Evolutionary conservation across 108 stramenopile genomes (phyloP), one percentile per base, ranked within the genome.

Genomic region (Cyclotella baltica): DNA sequence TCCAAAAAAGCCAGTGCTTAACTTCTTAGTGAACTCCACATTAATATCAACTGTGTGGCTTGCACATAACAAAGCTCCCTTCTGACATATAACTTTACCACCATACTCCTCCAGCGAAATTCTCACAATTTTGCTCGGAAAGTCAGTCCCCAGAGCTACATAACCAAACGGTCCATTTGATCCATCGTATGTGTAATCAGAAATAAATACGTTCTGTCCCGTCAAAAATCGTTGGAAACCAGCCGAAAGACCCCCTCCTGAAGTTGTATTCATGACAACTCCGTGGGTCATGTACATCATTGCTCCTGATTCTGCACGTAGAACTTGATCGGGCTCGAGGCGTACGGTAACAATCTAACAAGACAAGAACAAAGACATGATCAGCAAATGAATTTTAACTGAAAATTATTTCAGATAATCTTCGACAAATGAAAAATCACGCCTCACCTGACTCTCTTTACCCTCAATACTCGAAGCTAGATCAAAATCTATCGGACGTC

Each of bases 211-310:
- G 73, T 92, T 92, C 70, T 96, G 93, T 10, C 94, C 94, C 22
- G 96, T 97, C 73, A 96, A 76, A 67, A 92, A 77, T 18, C 96
- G 87, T 52, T 88, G 65, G 23, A 88, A 88, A 8, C 88, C 88
- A 4, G 78, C 81, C 6, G 88, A 80, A 3, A 84, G 62, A 35
- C 89, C 88, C 36, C 88, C 93, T 22, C 93, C 93, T 22, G 88
- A 87, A 34, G 85, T 87, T 23, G 93, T 89, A 27, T 93, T 88
- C 85, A 93, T 89, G 30, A 85, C 70, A 40, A 93, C 82, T 6
- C 89, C 88, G 22, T 88, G 70, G 50, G 88, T 90, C 96, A 97
- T 97, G 76, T 87, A 97, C 29, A 96, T 59, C 90, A 97, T 95
- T 25, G 93, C 88, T 6, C 95, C 96, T 13, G 87, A 84, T 73